These are phyloP conservation scores for Vanrija sp. DNA, from an alignment of 1,284 basidiomycete species.

Conservation along the genomic window DNA sequence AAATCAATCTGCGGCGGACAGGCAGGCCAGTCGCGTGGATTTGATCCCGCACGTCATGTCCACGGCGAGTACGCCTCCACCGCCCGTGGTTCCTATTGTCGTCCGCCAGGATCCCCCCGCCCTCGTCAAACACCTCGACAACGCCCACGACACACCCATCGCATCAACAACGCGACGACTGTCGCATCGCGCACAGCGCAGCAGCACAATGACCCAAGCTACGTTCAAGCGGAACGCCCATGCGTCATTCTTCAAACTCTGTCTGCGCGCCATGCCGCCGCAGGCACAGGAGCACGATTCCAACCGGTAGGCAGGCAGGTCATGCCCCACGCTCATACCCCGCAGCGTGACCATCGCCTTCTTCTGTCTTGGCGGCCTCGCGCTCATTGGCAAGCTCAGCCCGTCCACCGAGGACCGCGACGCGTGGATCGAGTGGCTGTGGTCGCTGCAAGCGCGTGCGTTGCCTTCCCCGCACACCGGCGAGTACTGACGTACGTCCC, in stretches of 20 bases:
- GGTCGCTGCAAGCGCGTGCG: constrained; percentile 66
- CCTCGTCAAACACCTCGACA: too few species aligned
- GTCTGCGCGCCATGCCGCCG: constrained; percentile 40
- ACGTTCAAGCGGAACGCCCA: constrained; percentile 49
- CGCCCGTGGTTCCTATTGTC: too few species aligned
- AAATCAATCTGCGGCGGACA: too few species aligned
- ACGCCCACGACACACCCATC: too few species aligned
- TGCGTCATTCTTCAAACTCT: constrained; percentile 42
- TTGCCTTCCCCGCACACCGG: background rate
- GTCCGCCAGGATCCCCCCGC: too few species aligned
- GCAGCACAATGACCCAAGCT: constrained; percentile 21
- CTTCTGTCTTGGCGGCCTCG: constrained; percentile 75
- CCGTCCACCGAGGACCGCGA: constrained; percentile 56
- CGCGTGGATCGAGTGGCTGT: constrained; percentile 77
- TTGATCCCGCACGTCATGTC: too few species aligned
- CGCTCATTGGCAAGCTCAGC: constrained; percentile 62
- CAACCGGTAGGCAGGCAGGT: constrained; percentile 34
- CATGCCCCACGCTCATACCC: background rate
- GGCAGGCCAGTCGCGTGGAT: too few species aligned
- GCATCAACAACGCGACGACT: background rate
- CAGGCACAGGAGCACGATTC: constrained; percentile 42
- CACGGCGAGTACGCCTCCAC: too few species aligned
- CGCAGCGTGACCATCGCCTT: constrained; percentile 73
- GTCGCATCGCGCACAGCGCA: background rate
- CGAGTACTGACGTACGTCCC: constrained; percentile 8